Conservation (phyloP, 768 basidiomycete genomes). For the Leccinum aurantiacum region DNA sequence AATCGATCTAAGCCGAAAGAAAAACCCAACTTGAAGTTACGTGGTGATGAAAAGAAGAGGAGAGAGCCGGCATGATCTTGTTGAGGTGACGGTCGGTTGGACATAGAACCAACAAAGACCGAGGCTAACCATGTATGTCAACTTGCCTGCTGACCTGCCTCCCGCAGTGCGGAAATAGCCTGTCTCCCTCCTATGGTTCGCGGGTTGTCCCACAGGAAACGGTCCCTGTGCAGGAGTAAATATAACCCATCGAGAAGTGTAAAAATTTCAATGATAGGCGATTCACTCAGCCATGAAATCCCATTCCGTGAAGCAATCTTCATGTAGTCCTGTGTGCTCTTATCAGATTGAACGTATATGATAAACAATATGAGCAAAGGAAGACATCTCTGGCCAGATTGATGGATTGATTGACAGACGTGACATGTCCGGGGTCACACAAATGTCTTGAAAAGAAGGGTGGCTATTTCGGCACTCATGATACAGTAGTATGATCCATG, state of each 20-base stretch:
- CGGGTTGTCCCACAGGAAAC: slow-evolving; percentile 8
- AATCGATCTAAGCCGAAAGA: not conserved
- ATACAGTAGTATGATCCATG: not conserved
- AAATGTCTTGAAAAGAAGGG: slow-evolving; percentile 1
- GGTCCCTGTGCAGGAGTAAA: slow-evolving; percentile 1
- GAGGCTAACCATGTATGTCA: slow-evolving; percentile 16
- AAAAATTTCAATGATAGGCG: slow-evolving; percentile 16
- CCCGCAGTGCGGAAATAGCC: slow-evolving; percentile 23
- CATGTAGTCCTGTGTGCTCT: not conserved
- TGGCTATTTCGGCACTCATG: not conserved
- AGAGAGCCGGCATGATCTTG: not conserved
- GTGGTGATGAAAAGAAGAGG: not conserved
- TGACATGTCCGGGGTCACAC: slow-evolving; percentile 1
- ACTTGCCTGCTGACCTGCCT: not conserved
- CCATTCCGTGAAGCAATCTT: slow-evolving; percentile 21
- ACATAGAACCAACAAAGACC: not conserved
- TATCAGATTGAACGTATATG: not conserved
- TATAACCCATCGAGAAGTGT: slow-evolving; percentile 9
- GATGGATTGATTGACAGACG: slow-evolving; percentile 8
- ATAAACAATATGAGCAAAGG: slow-evolving; percentile 1
- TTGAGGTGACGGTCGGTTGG: not conserved
- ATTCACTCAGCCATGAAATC: slow-evolving; percentile 18
- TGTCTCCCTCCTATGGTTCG: slow-evolving; percentile 11
- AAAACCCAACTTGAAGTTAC: not conserved
- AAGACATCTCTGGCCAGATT: slow-evolving; percentile 11